Evolutionary conservation across 192 early-diverging fungal genomes (phyloP), one percentile per base, ranked within the genome.

Genomic region (Podila epigama): DNA sequence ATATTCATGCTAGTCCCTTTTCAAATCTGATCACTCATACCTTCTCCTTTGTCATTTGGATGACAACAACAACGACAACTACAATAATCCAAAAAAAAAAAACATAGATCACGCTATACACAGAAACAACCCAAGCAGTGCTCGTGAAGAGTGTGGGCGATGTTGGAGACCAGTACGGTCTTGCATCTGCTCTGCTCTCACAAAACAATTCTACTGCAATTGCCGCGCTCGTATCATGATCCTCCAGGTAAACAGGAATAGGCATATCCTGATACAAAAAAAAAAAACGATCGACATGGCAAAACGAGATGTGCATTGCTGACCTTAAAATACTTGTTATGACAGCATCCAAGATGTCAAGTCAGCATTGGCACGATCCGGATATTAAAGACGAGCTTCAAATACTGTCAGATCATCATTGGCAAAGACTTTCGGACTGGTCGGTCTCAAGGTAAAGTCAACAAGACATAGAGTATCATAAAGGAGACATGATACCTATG

Each of bases 291-390:
- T n/a, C n/a, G n/a, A n/a, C n/a, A n/a, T n/a, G n/a, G n/a, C n/a
- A n/a, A n/a, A n/a, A n/a, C n/a, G n/a, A n/a, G n/a, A n/a, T 44
- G 42, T 2, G 5, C 40, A 44, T 44, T 18, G 0, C 41, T 32
- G 27, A 0, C 4, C 18, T 2, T 48, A 63, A 35, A 20, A 25
- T 36, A 27, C 41, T 54, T 33, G 5, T 42, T 37, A 18, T 13
- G 20, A 34, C 18, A 80, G 65, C 69, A 80, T 29, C 69, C 79
- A 40, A 66, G 69, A 56, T 80, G 79, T 33, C 79, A 80, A 54
- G 79, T 80, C 40, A 80, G 70, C 33, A 80, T 80, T 34, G 79
- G 79, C 3, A 80, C 79, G 0, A 68, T 80, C 41, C 33, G 79
- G n/a, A 80, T 80, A 7, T 59, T 80, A 5, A 80, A 80, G 33